Base-by-base conservation (phyloP, 1,139 yeast genomes). In the Scheffersomyces illinoinensis region DNA sequence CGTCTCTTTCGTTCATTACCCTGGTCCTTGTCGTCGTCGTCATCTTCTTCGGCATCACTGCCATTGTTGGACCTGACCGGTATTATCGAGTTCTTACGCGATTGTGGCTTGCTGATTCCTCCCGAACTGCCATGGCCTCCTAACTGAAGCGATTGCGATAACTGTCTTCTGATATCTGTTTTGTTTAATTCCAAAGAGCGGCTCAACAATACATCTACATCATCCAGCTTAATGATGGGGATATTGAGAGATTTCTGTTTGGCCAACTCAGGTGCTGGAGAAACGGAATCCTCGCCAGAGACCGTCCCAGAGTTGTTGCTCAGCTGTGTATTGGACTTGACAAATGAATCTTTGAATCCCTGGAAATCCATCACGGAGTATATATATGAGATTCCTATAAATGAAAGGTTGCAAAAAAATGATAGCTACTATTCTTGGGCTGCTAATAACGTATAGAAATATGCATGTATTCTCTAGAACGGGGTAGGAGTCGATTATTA, bases 1-100 rank as follows among this genome's bases (percentile, higher is more conserved):
- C 97, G 81, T 61, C 97, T 84, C 64, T 91, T 87, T 18, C 96
- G 77, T 74, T 72, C 89, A 66, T 74, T 84, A 55, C 76, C 86
- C 54, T 74, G 78, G 43, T 74, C 79, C 48, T 75, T 79, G 48
- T 74, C 77, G 39, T 75, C 77, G 46, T 70, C 74, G 12, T 70
- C 70, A 12, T 33, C 43, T 26, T 71, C 74, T 47, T 75, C 78
- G 56, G 68, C 70, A 53, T 75, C 78, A 52, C 75, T 73, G 24
- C 68, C 74, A 53, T 68, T 69, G 53, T 75, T 70, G 39, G 77
- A 72, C 58, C 68, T 73, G 5, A 71, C 64, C 17, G 74, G 71
- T 47, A 70, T 69, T 5, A 75, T 64, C 0, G 83, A 78, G 56
- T 77, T 78, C 60, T 76, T 71, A 54, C 84, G 69, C 10, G 80